Evolutionary conservation across 2,329 filamentous ascomycete species (phyloP), one percentile per base, ranked within the genome.

Genomic region (Colletotrichum orbiculare): DNA sequence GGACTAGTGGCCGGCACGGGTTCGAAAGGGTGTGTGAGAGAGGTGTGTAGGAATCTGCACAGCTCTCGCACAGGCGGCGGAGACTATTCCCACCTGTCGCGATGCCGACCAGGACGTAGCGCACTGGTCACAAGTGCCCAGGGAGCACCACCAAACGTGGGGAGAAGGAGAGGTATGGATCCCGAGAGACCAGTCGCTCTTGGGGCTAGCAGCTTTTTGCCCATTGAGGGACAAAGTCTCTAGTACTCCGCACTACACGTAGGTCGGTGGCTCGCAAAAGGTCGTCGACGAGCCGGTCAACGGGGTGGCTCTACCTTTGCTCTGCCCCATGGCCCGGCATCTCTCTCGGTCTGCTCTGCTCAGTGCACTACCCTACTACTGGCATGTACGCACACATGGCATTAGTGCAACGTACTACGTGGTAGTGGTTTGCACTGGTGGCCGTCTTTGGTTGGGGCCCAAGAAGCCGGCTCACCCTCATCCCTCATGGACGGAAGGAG

Each of bases 381-480:
- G 3, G 25, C 25, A 25, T 25, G 25, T 25, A 25, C 25, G 25
- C 25, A 25, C 25, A 25, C 25, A 25, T 25, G 25, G 25, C 25
- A 25, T 25, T 25, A 25, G 25, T 25, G 25, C 25, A 25, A 5
- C 25, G 25, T 4, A 25, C 25, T 25, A 25, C 25, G 25, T 25
- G 15, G 42, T 55, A 55, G 62, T 43, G 17, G 55, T 65, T 43
- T 42, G 39, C 15, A 47, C 52, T 41, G 11, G 59, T 45, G 56
- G 50, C 55, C 61, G 56, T 25, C 50, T 58, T 52, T 61, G 62
- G 57, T 53, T 56, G 62, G 62, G 56, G 62, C 62, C 62, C 62
- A 65, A 61, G 62, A 61, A 65, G 62, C 57, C 57, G 62, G 62
- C 62, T 65, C 62, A 52, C 57, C 62, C 52, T 55, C 25, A 25